A percentile compares a stretch with the other conserved stretches of the same genome.
phyloP scores from a whole-genome alignment of 495 filamentous ascomycete genomes.

The Xylaria castorea region DNA sequence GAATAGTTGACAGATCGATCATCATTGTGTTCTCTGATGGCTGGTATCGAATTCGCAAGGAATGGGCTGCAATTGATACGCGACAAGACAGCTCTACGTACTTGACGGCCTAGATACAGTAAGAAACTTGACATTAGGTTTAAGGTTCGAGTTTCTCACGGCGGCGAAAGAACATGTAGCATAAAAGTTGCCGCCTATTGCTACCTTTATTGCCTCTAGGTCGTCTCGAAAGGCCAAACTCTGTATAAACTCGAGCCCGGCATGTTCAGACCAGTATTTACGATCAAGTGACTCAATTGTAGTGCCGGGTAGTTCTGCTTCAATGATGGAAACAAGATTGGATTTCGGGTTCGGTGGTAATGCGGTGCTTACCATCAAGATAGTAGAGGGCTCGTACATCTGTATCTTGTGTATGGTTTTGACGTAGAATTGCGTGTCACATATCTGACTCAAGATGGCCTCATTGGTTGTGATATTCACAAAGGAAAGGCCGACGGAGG shows the following conservation, averaged over 20 bases:
- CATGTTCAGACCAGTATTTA: constrained; percentile 85
- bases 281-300: constrained; percentile 73
- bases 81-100: constrained; percentile 72
- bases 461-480: constrained; percentile 84
- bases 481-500: constrained; percentile 87
- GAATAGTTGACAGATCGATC: constrained; percentile 86
- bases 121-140: constrained; percentile 12
- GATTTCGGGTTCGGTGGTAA: constrained; percentile 66
- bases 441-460: constrained; percentile 86
- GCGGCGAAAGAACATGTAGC: constrained; percentile 89
- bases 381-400: constrained; percentile 77
- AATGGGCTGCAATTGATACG: constrained; percentile 74
- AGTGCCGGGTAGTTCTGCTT: constrained; percentile 67
- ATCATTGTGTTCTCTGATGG: constrained; percentile 94
- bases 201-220: constrained; percentile 76
- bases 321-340: constrained; percentile 77
- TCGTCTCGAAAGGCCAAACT: constrained; percentile 78
- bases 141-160: constrained; percentile 55
- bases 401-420: constrained; percentile 82
- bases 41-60: constrained; percentile 83
- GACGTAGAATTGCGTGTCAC: constrained; percentile 86
- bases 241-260: constrained; percentile 79
- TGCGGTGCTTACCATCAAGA: constrained; percentile 75
- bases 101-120: constrained; percentile 68
- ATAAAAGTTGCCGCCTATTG: constrained; percentile 85